Evolutionary conservation across 2,329 filamentous ascomycete species (phyloP), one percentile per base, ranked within the genome.

Genomic region (Ceratocystis huliohia): DNA sequence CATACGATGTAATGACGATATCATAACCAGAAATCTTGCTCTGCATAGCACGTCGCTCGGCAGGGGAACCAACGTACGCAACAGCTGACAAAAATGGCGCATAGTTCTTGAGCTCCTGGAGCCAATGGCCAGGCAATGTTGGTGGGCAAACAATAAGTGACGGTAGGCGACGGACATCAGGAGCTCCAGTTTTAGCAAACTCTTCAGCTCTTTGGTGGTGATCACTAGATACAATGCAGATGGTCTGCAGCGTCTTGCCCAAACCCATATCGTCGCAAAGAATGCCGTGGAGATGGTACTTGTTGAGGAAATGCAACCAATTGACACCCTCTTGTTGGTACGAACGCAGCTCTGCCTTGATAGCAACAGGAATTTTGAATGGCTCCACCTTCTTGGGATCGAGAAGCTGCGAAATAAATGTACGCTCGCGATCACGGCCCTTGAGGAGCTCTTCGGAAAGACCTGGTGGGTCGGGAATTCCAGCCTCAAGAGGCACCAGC

Each of bases 241-340:
- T 84, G 0, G 95, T 99, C 75, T 99, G 94, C 10, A 99, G 79
- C 1, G 94, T 99, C 78, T 99, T 99, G 63, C 94, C 94, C 33
- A 99, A 88, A 73, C 94, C 94, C 94, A 99, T 99, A 75, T 99
- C 94, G 73, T 99, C 94, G 74, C 94, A 99, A 68, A 99, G 89
- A 75, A 99, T 96, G 62, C 94, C 94, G 72, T 99, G 95, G 1
- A 99, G 84, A 72, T 99, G 93, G 74, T 97, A 99, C 67, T 92
- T 92, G 75, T 99, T 99, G 71, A 99, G 86, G 78, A 99, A 99
- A 66, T 95, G 87, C 64, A 99, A 84, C 94, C 94, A 99, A 74
- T 99, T 99, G 73, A 99, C 93, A 74, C 94, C 94, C 65, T 99
- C 94, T 75, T 99, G 94, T 75, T 99, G 95, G 74, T 99, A 99